A percentile compares a stretch with the other conserved stretches of the same genome.
Conservation (phyloP, 768 basidiomycete species). For the Boletus speciosus region DNA sequence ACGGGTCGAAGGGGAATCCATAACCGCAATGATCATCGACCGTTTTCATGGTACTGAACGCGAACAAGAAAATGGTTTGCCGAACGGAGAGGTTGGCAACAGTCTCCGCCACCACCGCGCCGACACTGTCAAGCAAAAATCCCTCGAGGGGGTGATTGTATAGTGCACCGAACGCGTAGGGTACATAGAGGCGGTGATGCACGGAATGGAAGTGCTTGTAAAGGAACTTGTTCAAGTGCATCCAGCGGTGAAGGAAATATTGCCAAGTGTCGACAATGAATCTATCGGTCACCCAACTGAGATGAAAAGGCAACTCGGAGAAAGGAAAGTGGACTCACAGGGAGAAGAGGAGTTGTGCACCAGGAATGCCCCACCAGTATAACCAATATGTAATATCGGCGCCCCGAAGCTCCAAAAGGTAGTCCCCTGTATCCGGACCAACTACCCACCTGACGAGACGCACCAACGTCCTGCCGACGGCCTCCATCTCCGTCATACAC, state of each 20-base stretch:
- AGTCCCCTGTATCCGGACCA: constrained; percentile 39
- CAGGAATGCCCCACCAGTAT: constrained; percentile 95
- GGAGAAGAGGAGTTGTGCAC: constrained; percentile 66
- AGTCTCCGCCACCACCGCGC: constrained; percentile 73
- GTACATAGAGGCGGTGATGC: constrained; percentile 95
- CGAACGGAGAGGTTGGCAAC: constrained; percentile 67
- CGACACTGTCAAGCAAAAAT: constrained; percentile 81
- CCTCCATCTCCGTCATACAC: constrained; percentile 44
- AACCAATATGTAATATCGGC: constrained; percentile 52
- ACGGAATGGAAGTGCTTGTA: constrained; percentile 91
- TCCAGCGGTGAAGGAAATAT: constrained; percentile 89
- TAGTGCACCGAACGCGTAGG: constrained; percentile 93
- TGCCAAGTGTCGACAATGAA: constrained; percentile 98
- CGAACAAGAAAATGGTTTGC: constrained; percentile 82
- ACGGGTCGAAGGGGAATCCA: constrained; percentile 83
- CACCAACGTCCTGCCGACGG: constrained; percentile 39
- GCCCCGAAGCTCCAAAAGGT: constrained; percentile 37
- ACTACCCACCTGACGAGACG: constrained; percentile 36
- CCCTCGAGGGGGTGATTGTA: constrained; percentile 99
- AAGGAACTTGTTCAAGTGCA: constrained; percentile 88
- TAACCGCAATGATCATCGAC: constrained; percentile 97
- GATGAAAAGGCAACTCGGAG: background rate
- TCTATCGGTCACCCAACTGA: constrained; percentile 39
- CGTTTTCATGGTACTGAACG: constrained; percentile 83
- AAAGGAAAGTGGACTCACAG: constrained; percentile 58